phyloP scores from a whole-genome alignment of 129 eudicot species.

The Helianthus tuberosus region DNA sequence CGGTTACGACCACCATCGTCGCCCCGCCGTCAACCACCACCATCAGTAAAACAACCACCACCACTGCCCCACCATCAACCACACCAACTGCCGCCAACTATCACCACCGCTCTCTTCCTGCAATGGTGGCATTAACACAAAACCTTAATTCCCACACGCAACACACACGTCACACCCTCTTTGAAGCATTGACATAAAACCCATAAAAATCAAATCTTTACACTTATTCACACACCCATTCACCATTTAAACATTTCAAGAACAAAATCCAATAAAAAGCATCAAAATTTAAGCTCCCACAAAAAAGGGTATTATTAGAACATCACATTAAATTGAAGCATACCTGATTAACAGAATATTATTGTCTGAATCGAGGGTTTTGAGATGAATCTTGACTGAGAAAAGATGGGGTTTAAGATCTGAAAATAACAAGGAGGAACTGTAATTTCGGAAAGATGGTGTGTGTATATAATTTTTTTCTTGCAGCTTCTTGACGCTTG shows the following conservation, averaged over 20 bases:
- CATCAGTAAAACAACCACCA: too few species aligned
- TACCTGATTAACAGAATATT: conserved; percentile 29
- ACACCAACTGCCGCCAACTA: too few species aligned
- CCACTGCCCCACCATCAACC: too few species aligned
- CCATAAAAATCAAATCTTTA: conserved; percentile 37
- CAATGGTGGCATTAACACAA: background rate
- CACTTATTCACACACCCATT: conserved; percentile 19
- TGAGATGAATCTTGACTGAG: conserved; percentile 22
- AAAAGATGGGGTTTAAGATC: conserved; percentile 28
- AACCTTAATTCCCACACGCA: conserved; percentile 42
- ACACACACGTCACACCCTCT: conserved; percentile 14
- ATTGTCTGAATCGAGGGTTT: conserved; percentile 17
- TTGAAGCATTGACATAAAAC: conserved; percentile 12
- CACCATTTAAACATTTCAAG: conserved; percentile 22
- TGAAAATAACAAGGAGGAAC: conserved; percentile 22
- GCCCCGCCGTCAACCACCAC: too few species aligned
- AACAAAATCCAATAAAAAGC: conserved; percentile 1
- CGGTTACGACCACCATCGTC: too few species aligned
- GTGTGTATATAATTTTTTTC: conserved; percentile 24
- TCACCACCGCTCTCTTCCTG: too few species aligned
- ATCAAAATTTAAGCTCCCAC: conserved; percentile 19
- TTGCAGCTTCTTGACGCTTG: conserved; percentile 27
- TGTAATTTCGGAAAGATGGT: conserved; percentile 25
- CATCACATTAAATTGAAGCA: background rate
- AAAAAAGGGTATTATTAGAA: conserved; percentile 19